Evolutionary conservation across 768 basidiomycete species (phyloP), one percentile per base, ranked within the genome.

Genomic region (Pholiota microspora): DNA sequence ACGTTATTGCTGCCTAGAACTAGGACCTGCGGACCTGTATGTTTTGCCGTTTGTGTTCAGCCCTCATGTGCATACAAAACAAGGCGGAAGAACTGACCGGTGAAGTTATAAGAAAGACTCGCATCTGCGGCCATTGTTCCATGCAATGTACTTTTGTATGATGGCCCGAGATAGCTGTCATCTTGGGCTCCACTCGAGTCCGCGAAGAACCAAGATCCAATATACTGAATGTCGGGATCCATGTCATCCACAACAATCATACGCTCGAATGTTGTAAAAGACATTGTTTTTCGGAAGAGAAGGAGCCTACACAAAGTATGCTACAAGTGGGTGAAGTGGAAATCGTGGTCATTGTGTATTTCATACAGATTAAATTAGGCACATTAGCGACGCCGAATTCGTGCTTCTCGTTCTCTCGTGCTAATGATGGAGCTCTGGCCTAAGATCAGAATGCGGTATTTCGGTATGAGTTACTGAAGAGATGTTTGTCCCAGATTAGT

Each of bases 181-280:
- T 24, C 57, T 28, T 56, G 62, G 27, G 53, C 45, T 9, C 59
- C 59, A 16, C 51, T 49, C 13, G 53, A 36, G 21, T 63, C 62
- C 24, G 45, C n/a, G n/a, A n/a, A 23, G 48, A 63, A 65, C 60
- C 62, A 63, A 9, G 55, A 28, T 2, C 59, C 60, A 5, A 23
- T 25, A 42, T 63, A 65, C 8, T 53, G 49, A 27, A 66, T 62
- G 12, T 56, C 53, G n/a, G 58, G 35, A 40, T 59, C 56, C 42
- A 58, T 60, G 29, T 66, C 64, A 28, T 66, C 64, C 10, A 63
- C 59, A 15, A 62, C 34, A 40, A 62, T 47, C 55, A 54, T 59
- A 28, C 64, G 53, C 29, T 49, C 44, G 7, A n/a, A 49, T 16
- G 27, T 21, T 50, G 49, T n/a, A n/a, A n/a, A n/a, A n/a, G n/a